phyloP scores from a whole-genome alignment of 2,329 filamentous ascomycete species.

The Colletotrichum sp. region DNA sequence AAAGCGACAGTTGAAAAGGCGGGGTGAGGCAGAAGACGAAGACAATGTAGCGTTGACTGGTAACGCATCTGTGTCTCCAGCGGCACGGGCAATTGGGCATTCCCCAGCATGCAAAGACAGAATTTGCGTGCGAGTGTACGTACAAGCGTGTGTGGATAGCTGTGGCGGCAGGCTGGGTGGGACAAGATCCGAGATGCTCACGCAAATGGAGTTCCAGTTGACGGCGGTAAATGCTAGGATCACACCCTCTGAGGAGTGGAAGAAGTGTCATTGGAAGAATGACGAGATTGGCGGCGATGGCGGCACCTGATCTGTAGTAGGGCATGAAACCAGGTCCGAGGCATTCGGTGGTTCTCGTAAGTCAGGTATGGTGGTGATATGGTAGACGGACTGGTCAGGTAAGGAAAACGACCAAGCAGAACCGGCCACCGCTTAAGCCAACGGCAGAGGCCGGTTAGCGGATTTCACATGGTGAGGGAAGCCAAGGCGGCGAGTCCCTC shows the following conservation, averaged over 20 bases:
- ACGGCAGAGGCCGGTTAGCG: background rate
- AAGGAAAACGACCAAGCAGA: background rate
- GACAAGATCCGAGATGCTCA: background rate
- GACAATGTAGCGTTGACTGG: background rate
- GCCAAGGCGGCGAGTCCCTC: background rate
- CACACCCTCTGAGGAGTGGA: background rate
- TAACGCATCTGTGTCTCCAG: background rate
- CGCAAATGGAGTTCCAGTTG: background rate
- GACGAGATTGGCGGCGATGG: background rate
- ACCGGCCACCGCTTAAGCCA: background rate
- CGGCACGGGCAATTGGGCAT: background rate
- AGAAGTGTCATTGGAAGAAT: background rate
- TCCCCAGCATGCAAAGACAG: background rate
- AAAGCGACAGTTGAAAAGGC: background rate
- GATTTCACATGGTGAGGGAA: background rate
- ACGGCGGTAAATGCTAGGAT: background rate
- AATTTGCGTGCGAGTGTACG: background rate
- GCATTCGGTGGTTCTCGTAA: background rate
- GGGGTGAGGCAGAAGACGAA: background rate
- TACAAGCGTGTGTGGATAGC: background rate
- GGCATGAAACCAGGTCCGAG: background rate
- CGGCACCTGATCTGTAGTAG: background rate
- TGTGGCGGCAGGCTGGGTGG: background rate
- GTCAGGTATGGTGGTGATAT: background rate
- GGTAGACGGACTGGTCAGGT: background rate